A percentile compares a stretch with the other conserved stretches of the same genome.
These are phyloP conservation scores for Blastocystis sp. DNA, from an alignment of 352 stramenopile species.

Conservation along the genomic window DNA sequence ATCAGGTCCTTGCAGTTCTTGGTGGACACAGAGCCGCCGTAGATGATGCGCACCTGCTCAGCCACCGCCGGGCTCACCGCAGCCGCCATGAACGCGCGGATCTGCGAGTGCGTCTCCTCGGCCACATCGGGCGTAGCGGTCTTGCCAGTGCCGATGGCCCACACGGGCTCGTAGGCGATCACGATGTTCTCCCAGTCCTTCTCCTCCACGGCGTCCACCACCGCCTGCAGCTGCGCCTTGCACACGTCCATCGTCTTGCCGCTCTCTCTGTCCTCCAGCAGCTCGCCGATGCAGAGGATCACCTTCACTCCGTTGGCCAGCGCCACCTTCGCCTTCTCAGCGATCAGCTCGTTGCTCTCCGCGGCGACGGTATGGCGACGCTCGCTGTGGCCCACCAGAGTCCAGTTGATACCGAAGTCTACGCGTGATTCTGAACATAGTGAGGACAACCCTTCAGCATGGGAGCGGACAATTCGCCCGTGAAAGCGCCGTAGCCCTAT, in stretches of 20 bases:
- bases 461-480: slow-evolving; percentile 82
- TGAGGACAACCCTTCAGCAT: slow-evolving; percentile 76
- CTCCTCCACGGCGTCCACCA: slow-evolving; percentile 76
- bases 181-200: slow-evolving; percentile 81
- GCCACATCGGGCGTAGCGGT: slow-evolving; percentile 83
- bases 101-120: slow-evolving; percentile 78
- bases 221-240: too few relatives aligned
- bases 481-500: slow-evolving; percentile 81
- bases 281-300: slow-evolving; percentile 89
- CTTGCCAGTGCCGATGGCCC: slow-evolving; percentile 72
- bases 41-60: slow-evolving; percentile 72
- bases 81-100: slow-evolving; percentile 78
- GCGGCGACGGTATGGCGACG: slow-evolving; percentile 79
- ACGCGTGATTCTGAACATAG: slow-evolving; percentile 45
- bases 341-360: slow-evolving; percentile 83
- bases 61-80: slow-evolving; percentile 79
- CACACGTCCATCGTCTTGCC: slow-evolving; percentile 86
- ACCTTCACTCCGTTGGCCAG: slow-evolving; percentile 83
- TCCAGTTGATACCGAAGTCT: slow-evolving; percentile 75
- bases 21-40: slow-evolving; percentile 80
- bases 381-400: slow-evolving; percentile 86
- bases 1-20: slow-evolving; percentile 86
- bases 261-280: slow-evolving; percentile 82
- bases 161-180: slow-evolving; percentile 71
- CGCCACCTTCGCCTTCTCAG: slow-evolving; percentile 80